A percentile compares a stretch with the other conserved stretches of the same genome.
Conservation (phyloP, 2,329 filamentous ascomycete species). For the Phaeosphaeria sp. region DNA sequence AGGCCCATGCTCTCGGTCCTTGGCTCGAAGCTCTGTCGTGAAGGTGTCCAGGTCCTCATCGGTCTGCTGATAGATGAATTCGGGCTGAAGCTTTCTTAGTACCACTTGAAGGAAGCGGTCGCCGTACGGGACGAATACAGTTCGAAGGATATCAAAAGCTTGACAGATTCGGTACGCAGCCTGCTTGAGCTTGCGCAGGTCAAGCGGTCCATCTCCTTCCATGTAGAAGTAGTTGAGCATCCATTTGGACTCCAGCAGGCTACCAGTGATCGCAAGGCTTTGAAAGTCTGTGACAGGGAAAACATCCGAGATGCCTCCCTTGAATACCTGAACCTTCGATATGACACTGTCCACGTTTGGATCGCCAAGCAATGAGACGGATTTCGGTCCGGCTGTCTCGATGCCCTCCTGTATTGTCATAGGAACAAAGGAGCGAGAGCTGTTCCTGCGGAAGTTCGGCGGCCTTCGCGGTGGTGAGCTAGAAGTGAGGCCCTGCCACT, state of each 20-base stretch:
- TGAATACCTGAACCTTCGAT: constrained; percentile 44
- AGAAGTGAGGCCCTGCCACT: constrained; percentile 31
- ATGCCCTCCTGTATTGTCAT: constrained; percentile 36
- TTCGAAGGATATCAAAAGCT: constrained; percentile 43
- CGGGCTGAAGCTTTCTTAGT: constrained; percentile 37
- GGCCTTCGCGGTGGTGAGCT: constrained; percentile 10
- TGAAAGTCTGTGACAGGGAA: constrained; percentile 45
- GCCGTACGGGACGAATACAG: constrained; percentile 42
- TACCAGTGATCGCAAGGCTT: constrained; percentile 41
- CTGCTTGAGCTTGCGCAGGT: constrained; percentile 41
- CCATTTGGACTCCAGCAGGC: constrained; percentile 42
- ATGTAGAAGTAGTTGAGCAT: constrained; percentile 47
- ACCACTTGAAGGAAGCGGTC: constrained; percentile 45
- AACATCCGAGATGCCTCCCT: constrained; percentile 43
- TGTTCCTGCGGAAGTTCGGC: constrained; percentile 16
- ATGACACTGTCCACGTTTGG: constrained; percentile 45
- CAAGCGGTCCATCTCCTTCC: constrained; percentile 36
- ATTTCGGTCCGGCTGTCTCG: constrained; percentile 23
- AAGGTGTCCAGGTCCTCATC: constrained; percentile 39
- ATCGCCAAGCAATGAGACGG: constrained; percentile 40
- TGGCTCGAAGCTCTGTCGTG: constrained; percentile 34
- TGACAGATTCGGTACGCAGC: constrained; percentile 39
- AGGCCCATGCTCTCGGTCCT: constrained; percentile 37
- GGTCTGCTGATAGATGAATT: constrained; percentile 39
- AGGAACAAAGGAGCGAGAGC: constrained; percentile 23